Conservation (phyloP, 2,329 filamentous ascomycete genomes). For the Fusarium haematococcum region DNA sequence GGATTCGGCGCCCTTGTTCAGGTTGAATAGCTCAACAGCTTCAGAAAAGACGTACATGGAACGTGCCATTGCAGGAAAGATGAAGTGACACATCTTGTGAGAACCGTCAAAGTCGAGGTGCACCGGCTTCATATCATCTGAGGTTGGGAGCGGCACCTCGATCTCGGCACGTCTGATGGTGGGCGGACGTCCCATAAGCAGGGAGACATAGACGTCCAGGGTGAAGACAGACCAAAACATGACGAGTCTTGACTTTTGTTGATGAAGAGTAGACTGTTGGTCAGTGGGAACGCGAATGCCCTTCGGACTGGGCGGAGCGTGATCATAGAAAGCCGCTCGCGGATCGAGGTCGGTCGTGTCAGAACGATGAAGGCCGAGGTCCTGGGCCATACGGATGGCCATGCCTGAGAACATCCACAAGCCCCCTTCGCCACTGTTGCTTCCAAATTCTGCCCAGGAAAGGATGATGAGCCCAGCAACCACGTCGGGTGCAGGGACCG, state of each 20-base stretch:
- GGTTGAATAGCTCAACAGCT: not conserved
- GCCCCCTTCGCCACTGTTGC: not conserved
- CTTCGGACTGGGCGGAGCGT: not conserved
- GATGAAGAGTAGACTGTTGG: not conserved
- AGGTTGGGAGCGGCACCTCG: not conserved
- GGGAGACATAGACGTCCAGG: not conserved
- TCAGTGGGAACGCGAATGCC: not conserved
- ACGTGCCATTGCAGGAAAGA: not conserved
- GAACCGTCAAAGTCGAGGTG: not conserved
- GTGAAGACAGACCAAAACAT: not conserved
- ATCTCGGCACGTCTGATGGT: not conserved
- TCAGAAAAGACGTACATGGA: not conserved
- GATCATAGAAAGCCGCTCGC: not conserved
- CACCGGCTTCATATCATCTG: not conserved
- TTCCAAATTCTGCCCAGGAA: not conserved
- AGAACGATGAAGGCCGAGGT: not conserved
- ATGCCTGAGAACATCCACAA: not conserved
- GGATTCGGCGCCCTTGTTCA: not conserved
- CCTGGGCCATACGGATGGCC: not conserved
- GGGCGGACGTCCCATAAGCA: not conserved
- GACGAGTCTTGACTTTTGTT: not conserved
- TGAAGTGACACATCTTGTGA: not conserved
- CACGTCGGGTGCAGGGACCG: not conserved
- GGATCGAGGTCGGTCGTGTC: not conserved
- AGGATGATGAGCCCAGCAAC: not conserved